phyloP scores from a whole-genome alignment of 805 yeast genomes.

The Saccharomycopsis sp. region DNA sequence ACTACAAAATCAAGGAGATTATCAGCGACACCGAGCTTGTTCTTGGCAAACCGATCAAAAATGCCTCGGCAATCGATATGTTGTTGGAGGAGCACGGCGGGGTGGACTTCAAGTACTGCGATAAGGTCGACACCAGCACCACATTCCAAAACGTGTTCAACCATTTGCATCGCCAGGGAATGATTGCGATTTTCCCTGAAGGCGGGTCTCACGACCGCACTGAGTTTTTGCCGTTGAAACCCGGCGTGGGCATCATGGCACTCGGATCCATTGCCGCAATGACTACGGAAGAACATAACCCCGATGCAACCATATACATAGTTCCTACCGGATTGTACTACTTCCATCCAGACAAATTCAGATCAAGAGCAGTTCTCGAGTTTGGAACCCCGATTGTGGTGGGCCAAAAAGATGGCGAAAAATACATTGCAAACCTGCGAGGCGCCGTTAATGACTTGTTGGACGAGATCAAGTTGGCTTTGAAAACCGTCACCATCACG shows the following conservation, averaged over 20 bases:
- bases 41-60: slow-evolving; percentile 58
- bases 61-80: slow-evolving; percentile 24
- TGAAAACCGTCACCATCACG: slow-evolving; percentile 78
- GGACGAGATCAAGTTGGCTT: slow-evolving; percentile 60
- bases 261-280: slow-evolving; percentile 75
- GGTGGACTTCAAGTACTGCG: slow-evolving; percentile 61
- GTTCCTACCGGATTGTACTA: slow-evolving; percentile 98
- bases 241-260: slow-evolving; percentile 98
- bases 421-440: slow-evolving; percentile 55
- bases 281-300: slow-evolving; percentile 33
- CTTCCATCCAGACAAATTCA: slow-evolving; percentile 89
- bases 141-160: slow-evolving; percentile 81
- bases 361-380: slow-evolving; percentile 92
- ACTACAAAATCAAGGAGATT: slow-evolving; percentile 58
- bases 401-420: slow-evolving; percentile 47
- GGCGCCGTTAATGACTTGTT: slow-evolving; percentile 67
- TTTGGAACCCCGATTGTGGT: slow-evolving; percentile 84
- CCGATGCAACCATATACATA: slow-evolving; percentile 68
- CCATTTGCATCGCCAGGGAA: slow-evolving; percentile 70
- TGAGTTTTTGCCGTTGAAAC: slow-evolving; percentile 82
- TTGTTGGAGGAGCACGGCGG: slow-evolving; percentile 41
- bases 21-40: slow-evolving; percentile 62
- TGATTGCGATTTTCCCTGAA: slow-evolving; percentile 93
- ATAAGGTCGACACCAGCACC: slow-evolving; percentile 76
- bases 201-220: slow-evolving; percentile 98